These are phyloP conservation scores for Barbarea vulgaris DNA, from an alignment of 345 rosid species.

Conservation along the genomic window DNA sequence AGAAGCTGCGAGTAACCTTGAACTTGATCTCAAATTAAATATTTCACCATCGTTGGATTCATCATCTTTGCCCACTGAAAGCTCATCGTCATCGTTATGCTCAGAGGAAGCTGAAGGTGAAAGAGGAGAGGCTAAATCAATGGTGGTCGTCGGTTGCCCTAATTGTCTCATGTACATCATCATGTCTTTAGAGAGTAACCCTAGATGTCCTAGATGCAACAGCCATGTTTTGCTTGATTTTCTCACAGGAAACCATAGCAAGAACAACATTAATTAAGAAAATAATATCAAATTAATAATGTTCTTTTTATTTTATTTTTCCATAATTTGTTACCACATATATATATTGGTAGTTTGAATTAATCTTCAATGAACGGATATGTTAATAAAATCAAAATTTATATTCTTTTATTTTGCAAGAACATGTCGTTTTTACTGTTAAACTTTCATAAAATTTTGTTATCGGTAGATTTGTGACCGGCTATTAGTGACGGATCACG, in stretches of 20 bases:
- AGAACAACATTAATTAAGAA: conserved; percentile 9
- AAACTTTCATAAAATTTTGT: conserved; percentile 3
- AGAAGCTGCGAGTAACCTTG: conserved; percentile 25
- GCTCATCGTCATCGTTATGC: conserved; percentile 39
- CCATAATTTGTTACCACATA: conserved; percentile 13
- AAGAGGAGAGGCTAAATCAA: conserved; percentile 38
- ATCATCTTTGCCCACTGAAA: conserved; percentile 29
- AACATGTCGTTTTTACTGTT: background rate
- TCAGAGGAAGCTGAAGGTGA: conserved; percentile 38
- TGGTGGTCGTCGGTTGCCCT: conserved; percentile 45
- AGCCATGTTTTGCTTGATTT: conserved; percentile 42
- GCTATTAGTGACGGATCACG: conserved; percentile 19
- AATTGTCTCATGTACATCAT: conserved; percentile 43
- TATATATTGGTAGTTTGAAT: conserved; percentile 18
- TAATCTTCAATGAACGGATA: background rate
- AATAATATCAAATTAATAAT: background rate
- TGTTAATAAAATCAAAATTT: background rate
- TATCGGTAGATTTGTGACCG: background rate
- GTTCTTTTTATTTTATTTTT: background rate
- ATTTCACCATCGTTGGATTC: conserved; percentile 30
- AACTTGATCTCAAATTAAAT: conserved; percentile 36
- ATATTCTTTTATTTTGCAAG: background rate
- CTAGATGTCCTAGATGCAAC: conserved; percentile 46
- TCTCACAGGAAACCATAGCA: conserved; percentile 27
- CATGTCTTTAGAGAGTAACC: conserved; percentile 38